Evolutionary conservation across 2,329 filamentous ascomycete genomes (phyloP).

Genomic region (Colletotrichum sp.): DNA sequence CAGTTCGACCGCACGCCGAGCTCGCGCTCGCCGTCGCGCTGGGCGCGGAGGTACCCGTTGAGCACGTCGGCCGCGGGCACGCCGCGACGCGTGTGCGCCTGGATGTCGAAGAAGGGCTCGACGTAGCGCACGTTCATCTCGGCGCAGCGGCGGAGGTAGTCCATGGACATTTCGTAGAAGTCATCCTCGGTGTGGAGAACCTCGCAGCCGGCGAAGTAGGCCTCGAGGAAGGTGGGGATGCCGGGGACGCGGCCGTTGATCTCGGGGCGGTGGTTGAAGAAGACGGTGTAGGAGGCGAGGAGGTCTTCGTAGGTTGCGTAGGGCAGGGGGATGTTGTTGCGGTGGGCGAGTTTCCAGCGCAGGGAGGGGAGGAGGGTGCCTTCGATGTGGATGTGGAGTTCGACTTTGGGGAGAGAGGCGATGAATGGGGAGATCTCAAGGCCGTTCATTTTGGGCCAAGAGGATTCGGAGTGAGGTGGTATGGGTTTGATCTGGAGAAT

Average conservation of each 20-base stretch:
- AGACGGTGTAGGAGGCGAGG: constrained; percentile 60
- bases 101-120: constrained; percentile 85
- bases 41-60: constrained; percentile 51
- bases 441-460: constrained; percentile 28
- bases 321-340: constrained; percentile 67
- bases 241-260: constrained; percentile 35
- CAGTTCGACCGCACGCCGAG: constrained; percentile 36
- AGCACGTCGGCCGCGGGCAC: constrained; percentile 69
- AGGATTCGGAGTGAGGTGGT: neutral
- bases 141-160: constrained; percentile 71
- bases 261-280: constrained; percentile 41
- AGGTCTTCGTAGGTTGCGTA: constrained; percentile 67
- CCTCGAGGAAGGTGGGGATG: constrained; percentile 64
- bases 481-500: neutral
- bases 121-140: constrained; percentile 72
- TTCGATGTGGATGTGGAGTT: constrained; percentile 83
- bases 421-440: constrained; percentile 54
- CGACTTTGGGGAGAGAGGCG: constrained; percentile 74
- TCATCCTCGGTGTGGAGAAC: constrained; percentile 70
- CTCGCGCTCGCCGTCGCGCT: constrained; percentile 28
- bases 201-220: constrained; percentile 79
- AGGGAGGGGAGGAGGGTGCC: constrained; percentile 74
- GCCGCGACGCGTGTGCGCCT: constrained; percentile 71
- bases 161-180: constrained; percentile 75
- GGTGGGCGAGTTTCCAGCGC: constrained; percentile 70